A percentile compares a stretch with the other conserved stretches of the same genome.
Conservation (phyloP, 106 monocot genomes). For the Dendrobium huoshanense region DNA sequence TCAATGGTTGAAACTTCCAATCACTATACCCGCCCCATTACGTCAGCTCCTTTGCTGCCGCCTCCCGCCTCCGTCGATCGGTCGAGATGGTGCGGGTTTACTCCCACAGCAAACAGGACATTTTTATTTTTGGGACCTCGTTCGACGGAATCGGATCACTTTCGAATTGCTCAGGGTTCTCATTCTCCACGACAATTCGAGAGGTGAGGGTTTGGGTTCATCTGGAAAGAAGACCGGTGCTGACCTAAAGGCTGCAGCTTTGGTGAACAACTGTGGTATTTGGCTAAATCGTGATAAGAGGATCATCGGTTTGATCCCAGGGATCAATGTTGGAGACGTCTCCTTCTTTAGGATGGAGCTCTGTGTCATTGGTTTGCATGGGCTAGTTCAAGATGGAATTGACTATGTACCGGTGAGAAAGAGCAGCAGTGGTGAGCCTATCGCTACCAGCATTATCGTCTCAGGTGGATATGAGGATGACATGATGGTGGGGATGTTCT, state of each 20-base stretch:
- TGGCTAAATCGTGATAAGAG: constrained; percentile 80
- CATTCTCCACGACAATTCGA: constrained; percentile 33
- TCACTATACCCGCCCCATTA: no score
- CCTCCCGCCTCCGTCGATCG: constrained; percentile 21
- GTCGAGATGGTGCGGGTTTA: constrained; percentile 73
- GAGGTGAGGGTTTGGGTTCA: constrained; percentile 6
- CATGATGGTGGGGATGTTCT: constrained; percentile 49
- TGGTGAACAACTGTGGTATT: constrained; percentile 52
- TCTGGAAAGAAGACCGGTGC: constrained; percentile 25
- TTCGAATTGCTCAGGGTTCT: constrained; percentile 59
- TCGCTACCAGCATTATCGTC: constrained; percentile 65
- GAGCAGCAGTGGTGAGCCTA: constrained; percentile 40
- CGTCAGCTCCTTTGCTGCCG: not conserved
- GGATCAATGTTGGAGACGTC: constrained; percentile 63
- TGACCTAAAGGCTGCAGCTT: constrained; percentile 53
- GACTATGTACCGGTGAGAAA: constrained; percentile 34
- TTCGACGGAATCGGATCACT: constrained; percentile 52
- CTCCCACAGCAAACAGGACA: constrained; percentile 29
- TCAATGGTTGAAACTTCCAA: constrained; percentile 3
- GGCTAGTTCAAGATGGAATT: constrained; percentile 88
- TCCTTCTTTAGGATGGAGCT: constrained; percentile 90
- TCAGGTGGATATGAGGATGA: constrained; percentile 79
- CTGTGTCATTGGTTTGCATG: constrained; percentile 82
- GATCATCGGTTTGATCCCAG: constrained; percentile 79
- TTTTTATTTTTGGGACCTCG: constrained; percentile 51